Conservation (phyloP, 805 yeast genomes). For the Clavispora carvajalis region DNA sequence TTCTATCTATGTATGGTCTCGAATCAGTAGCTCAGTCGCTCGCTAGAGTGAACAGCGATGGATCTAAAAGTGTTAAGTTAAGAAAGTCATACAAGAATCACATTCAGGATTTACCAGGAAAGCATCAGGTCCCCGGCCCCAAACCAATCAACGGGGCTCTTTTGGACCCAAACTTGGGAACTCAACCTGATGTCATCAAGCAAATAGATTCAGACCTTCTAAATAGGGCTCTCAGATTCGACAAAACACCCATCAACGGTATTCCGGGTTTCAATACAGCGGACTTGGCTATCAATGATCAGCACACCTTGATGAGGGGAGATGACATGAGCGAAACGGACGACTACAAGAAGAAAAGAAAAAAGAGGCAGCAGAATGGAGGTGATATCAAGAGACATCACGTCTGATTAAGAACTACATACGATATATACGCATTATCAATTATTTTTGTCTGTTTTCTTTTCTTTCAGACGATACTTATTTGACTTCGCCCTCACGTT, state of each 20-base stretch:
- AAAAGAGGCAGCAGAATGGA: conserved; percentile 35
- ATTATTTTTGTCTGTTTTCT: neutral
- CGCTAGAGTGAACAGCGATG: conserved; percentile 82
- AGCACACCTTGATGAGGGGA: conserved; percentile 34
- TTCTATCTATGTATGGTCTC: conserved; percentile 64
- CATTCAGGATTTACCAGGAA: conserved; percentile 79
- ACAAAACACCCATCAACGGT: conserved; percentile 61
- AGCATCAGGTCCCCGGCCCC: conserved; percentile 55
- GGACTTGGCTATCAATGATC: conserved; percentile 58
- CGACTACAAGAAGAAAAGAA: conserved; percentile 27
- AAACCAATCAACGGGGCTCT: conserved; percentile 32
- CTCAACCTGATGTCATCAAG: conserved; percentile 42
- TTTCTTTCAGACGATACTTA: conserved; percentile 8
- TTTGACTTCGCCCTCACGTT: conserved; percentile 3
- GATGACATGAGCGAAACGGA: conserved; percentile 38
- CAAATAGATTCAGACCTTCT: conserved; percentile 48
- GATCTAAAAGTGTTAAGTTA: conserved; percentile 85
- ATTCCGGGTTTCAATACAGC: conserved; percentile 72
- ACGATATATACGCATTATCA: neutral
- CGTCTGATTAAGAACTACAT: conserved; percentile 9
- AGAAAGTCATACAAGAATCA: conserved; percentile 95
- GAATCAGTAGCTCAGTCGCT: conserved; percentile 68
- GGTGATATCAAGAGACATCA: conserved; percentile 36
- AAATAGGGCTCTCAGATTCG: conserved; percentile 49
- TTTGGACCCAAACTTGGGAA: conserved; percentile 33